Evolutionary conservation across 2,329 filamentous ascomycete genomes (phyloP).

Genomic region (Fusarium concolor): DNA sequence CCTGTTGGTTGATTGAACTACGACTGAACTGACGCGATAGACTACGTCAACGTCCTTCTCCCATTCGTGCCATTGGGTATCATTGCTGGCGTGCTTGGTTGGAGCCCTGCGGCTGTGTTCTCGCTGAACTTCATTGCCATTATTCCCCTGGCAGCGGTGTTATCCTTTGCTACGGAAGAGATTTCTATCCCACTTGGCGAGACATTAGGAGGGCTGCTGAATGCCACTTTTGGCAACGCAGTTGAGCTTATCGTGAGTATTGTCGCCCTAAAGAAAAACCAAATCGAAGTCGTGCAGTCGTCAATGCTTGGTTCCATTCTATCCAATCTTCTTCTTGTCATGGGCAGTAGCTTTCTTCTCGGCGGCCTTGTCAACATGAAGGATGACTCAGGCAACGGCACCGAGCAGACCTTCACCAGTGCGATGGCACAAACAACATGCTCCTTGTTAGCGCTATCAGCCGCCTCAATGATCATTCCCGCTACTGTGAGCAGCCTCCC

Average conservation of each 20-base stretch:
- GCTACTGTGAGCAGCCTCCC: slow-evolving; percentile 64
- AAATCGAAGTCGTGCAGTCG: slow-evolving; percentile 96
- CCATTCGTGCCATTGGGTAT: slow-evolving; percentile 80
- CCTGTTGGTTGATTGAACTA: not conserved
- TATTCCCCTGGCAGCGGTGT: slow-evolving; percentile 76
- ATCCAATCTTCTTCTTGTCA: slow-evolving; percentile 90
- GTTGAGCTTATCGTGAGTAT: slow-evolving; percentile 88
- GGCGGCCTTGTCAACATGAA: slow-evolving; percentile 73
- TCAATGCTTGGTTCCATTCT: slow-evolving; percentile 97
- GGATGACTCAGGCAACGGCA: slow-evolving; percentile 65
- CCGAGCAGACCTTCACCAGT: slow-evolving; percentile 78
- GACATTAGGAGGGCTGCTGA: slow-evolving; percentile 77
- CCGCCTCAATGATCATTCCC: slow-evolving; percentile 82
- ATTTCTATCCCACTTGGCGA: slow-evolving; percentile 78
- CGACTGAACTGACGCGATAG: slow-evolving; percentile 49
- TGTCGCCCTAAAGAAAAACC: slow-evolving; percentile 82
- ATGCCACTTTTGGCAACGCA: slow-evolving; percentile 83
- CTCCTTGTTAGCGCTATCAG: slow-evolving; percentile 81
- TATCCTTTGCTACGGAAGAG: slow-evolving; percentile 83
- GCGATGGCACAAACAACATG: slow-evolving; percentile 82
- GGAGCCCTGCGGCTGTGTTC: slow-evolving; percentile 76
- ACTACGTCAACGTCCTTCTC: slow-evolving; percentile 75
- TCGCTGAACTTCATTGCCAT: slow-evolving; percentile 84
- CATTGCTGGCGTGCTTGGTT: slow-evolving; percentile 69
- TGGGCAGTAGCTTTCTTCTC: slow-evolving; percentile 82